Percentiles rank a stretch among this genome's conserved stretches.
Evolutionary conservation across 768 basidiomycete species (phyloP).

Genomic region (Leccinum pellstonianum): DNA sequence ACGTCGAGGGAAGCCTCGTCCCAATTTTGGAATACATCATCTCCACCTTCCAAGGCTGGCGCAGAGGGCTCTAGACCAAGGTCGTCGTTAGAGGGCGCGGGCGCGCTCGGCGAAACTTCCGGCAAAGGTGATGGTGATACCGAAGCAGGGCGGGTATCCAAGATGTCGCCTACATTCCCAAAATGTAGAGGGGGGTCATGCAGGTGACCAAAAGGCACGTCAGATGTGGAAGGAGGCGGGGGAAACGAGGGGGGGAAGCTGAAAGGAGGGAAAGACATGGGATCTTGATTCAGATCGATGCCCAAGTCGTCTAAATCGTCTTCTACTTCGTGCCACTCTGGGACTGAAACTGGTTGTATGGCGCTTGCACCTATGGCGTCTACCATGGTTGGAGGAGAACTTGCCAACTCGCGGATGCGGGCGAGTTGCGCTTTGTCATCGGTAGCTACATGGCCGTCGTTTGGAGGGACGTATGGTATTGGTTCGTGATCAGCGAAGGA

Average conservation of each 20-base stretch:
- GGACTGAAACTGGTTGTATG: slow-evolving; percentile 41
- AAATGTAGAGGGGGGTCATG: slow-evolving; percentile 39
- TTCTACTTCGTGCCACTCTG: slow-evolving; percentile 53
- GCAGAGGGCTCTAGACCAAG: slow-evolving; percentile 46
- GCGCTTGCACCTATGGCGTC: slow-evolving; percentile 21
- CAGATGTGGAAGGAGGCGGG: slow-evolving; percentile 40
- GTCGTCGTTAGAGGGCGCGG: slow-evolving; percentile 34
- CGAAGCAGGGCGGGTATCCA: slow-evolving; percentile 33
- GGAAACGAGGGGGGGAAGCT: slow-evolving; percentile 26
- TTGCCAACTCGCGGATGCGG: slow-evolving; percentile 49
- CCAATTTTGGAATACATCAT: slow-evolving; percentile 26
- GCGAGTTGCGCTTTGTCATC: slow-evolving; percentile 64
- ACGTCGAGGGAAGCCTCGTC: slow-evolving; percentile 9
- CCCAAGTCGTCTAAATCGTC: slow-evolving; percentile 33
- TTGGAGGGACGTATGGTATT: slow-evolving; percentile 31
- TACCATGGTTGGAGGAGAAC: slow-evolving; percentile 42
- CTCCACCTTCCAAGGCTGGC: slow-evolving; percentile 33
- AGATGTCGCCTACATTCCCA: slow-evolving; percentile 31
- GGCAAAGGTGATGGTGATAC: slow-evolving; percentile 48
- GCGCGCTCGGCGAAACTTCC: slow-evolving; percentile 36
- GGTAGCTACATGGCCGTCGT: slow-evolving; percentile 59
- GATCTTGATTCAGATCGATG: slow-evolving; percentile 6
- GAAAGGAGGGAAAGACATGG: slow-evolving; percentile 10
- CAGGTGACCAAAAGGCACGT: slow-evolving; percentile 39
- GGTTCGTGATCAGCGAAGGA: slow-evolving; percentile 16